phyloP scores from a whole-genome alignment of 345 rosid genomes.

The Aquilaria malaccensis region DNA sequence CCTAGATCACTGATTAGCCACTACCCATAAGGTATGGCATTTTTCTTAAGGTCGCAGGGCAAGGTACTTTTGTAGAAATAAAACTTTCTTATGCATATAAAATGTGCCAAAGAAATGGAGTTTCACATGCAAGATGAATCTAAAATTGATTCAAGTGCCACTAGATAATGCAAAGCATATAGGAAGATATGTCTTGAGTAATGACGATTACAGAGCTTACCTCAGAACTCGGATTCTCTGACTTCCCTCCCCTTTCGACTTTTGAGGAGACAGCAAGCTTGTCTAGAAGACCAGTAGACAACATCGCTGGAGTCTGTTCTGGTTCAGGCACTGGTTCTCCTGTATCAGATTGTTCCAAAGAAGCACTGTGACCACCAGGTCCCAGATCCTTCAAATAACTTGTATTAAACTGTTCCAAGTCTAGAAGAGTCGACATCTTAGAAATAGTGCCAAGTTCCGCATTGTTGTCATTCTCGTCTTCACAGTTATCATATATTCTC shows the following conservation, averaged over 20 bases:
- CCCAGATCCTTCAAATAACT: constrained; percentile 14
- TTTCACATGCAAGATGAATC: not conserved
- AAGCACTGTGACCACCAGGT: constrained; percentile 10
- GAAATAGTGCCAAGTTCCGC: constrained; percentile 28
- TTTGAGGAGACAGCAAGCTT: constrained; percentile 20
- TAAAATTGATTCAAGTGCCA: too few relatives aligned
- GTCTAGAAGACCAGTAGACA: constrained; percentile 16
- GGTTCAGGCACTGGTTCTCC: constrained; percentile 13
- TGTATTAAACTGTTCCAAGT: constrained; percentile 22
- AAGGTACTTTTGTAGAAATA: not conserved
- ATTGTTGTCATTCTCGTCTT: constrained; percentile 19
- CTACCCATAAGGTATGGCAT: not conserved
- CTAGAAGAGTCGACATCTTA: constrained; percentile 32
- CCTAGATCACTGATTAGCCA: not conserved
- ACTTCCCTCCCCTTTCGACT: constrained; percentile 23
- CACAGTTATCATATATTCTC: constrained; percentile 8
- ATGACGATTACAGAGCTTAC: constrained; percentile 20
- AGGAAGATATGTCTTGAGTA: too few relatives aligned
- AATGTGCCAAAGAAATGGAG: not conserved
- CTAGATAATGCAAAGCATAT: too few relatives aligned
- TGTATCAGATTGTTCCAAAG: constrained; percentile 14
- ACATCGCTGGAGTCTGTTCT: constrained; percentile 22
- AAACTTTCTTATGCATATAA: not conserved
- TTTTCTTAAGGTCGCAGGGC: too few relatives aligned
- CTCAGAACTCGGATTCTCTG: constrained; percentile 29